Evolutionary conservation across 176 grass and related monocot genomes (phyloP), one percentile per base, ranked within the genome.

Genomic region (Oryza meyeriana): DNA sequence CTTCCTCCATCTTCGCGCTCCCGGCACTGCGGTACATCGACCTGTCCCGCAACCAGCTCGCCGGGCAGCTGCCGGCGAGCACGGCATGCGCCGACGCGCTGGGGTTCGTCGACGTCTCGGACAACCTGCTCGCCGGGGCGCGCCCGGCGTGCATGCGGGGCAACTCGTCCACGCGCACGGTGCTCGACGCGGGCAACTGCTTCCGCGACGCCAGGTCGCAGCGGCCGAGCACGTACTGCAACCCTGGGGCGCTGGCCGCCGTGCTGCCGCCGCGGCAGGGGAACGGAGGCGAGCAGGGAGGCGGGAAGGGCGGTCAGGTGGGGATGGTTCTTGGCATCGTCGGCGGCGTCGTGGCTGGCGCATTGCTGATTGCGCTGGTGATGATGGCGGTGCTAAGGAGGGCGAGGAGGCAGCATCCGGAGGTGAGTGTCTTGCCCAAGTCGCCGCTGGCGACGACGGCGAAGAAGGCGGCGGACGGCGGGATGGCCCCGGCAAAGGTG

Each of bases 181-280:
- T 99, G 3, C 74, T 90, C 17, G 83, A 73, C 80, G 86, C 89
- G 0, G 89, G 93, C 20, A 99, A 99, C 72, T 99, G 93, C 88
- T 90, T 99, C 12, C 70, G 70, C 25, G 87, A 92, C 63, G 84
- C 78, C 1, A 86, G 45, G 68, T 71, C 74, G 69, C 96, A 99
- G 87, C 76, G 83, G 61, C 72, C 91, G 28, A 87, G 59, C 81
- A 57, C 91, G 13, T 94, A 90, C 61, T 99, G 96, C 82, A 90
- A 66, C 8, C 75, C 88, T 24, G 87, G 85, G 18, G 96, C 96
- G 27, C 72, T 99, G 24, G 93, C 93, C 9, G 93, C 93, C 6
- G 77, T 88, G 75, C 78, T 95, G 59, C 91, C 96, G 14, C 87
- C 93, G 7, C 33, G 75, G n/a, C 79, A 86, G 75, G 84, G 77